Conservation (phyloP, 371 early-diverging fungal species). For the Sporodiniella umbellata region DNA sequence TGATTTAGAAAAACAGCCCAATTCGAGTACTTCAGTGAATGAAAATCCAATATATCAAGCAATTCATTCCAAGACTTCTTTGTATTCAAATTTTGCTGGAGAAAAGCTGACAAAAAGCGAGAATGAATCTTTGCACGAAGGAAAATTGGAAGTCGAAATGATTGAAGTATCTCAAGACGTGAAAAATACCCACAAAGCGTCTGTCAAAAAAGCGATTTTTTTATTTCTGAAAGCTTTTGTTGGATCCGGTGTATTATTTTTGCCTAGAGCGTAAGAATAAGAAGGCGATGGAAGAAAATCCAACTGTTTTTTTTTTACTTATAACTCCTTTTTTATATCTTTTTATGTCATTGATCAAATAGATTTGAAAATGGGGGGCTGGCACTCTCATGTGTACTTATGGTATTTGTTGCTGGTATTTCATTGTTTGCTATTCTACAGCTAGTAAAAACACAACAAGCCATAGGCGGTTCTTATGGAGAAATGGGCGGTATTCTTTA, state of each 20-base stretch:
- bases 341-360: too few species aligned
- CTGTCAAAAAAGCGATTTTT: conserved; percentile 62
- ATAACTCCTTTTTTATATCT: too few species aligned
- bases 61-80: conserved; percentile 9
- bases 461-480: conserved; percentile 70
- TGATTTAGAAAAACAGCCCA: too few species aligned
- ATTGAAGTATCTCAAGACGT: too few species aligned
- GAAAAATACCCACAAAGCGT: neutral
- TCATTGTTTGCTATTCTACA: conserved; percentile 28
- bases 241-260: conserved; percentile 67
- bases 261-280: conserved; percentile 63
- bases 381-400: conserved; percentile 24
- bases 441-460: conserved; percentile 29
- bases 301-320: too few species aligned
- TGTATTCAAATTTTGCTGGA: conserved; percentile 25
- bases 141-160: too few species aligned
- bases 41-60: neutral
- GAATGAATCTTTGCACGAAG: neutral
- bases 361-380: conserved; percentile 39
- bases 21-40: neutral
- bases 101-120: neutral
- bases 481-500: conserved; percentile 72
- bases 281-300: too few species aligned
- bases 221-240: conserved; percentile 78
- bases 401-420: conserved; percentile 27